Evolutionary conservation across 2,329 filamentous ascomycete species (phyloP).

Genomic region (Knufia petricola): DNA sequence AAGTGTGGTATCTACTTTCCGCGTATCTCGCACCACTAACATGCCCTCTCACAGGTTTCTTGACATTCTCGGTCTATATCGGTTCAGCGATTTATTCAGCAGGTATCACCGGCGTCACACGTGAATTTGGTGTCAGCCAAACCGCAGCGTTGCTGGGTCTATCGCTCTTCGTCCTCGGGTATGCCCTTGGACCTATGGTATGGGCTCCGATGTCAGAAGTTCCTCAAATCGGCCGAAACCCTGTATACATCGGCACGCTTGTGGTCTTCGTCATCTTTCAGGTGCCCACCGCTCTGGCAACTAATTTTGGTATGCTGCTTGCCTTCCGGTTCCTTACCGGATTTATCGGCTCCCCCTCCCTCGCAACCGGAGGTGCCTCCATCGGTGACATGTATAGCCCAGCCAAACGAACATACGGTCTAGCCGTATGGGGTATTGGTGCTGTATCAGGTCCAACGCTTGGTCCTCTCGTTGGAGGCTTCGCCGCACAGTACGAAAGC

Average conservation of each 20-base stretch:
- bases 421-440: slow-evolving; percentile 33
- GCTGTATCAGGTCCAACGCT: slow-evolving; percentile 35
- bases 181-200: slow-evolving; percentile 38
- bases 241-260: slow-evolving; percentile 41
- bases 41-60: slow-evolving; percentile 21
- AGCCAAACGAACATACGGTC: slow-evolving; percentile 30
- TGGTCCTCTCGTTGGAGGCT: slow-evolving; percentile 36
- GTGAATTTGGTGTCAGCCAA: slow-evolving; percentile 36
- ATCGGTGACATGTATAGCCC: slow-evolving; percentile 36
- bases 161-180: slow-evolving; percentile 41
- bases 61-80: slow-evolving; percentile 44
- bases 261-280: slow-evolving; percentile 42
- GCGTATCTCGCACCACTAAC: background rate
- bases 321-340: slow-evolving; percentile 45
- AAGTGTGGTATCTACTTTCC: background rate
- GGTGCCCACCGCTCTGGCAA: slow-evolving; percentile 38
- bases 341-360: slow-evolving; percentile 39
- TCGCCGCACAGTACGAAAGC: slow-evolving; percentile 30
- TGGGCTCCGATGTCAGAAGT: slow-evolving; percentile 41
- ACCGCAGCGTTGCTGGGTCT: slow-evolving; percentile 41
- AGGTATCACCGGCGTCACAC: slow-evolving; percentile 32
- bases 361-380: slow-evolving; percentile 39
- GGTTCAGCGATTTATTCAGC: slow-evolving; percentile 44
- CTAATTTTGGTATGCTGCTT: slow-evolving; percentile 44
- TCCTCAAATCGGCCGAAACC: slow-evolving; percentile 40